Evolutionary conservation across 129 eudicot genomes (phyloP).

Genomic region (Rutidosis leptorrhynchoides): DNA sequence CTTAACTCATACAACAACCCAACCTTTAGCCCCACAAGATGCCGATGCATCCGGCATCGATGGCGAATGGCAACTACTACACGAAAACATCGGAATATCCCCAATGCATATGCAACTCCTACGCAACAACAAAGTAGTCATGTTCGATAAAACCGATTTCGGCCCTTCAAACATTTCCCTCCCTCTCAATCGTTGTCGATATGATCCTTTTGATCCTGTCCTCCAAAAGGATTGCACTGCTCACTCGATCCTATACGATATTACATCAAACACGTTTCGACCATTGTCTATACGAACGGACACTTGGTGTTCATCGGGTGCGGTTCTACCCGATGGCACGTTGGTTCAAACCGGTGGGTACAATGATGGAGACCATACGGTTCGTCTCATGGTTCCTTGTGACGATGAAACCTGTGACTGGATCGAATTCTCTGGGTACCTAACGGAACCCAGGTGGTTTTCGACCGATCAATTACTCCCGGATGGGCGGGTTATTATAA

Average conservation of each 20-base stretch:
- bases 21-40: constrained; percentile 32
- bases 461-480: constrained; percentile 75
- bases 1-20: constrained; percentile 15
- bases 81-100: constrained; percentile 56
- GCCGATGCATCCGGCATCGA: constrained; percentile 22
- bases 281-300: constrained; percentile 54
- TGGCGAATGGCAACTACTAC: constrained; percentile 64
- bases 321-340: constrained; percentile 63
- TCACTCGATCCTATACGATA: constrained; percentile 64
- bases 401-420: constrained; percentile 51
- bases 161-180: constrained; percentile 77
- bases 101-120: constrained; percentile 95
- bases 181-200: constrained; percentile 51
- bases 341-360: constrained; percentile 74
- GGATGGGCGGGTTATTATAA: constrained; percentile 57
- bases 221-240: constrained; percentile 70
- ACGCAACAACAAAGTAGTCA: constrained; percentile 70
- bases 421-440: constrained; percentile 49
- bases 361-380: constrained; percentile 72
- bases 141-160: constrained; percentile 69
- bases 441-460: constrained; percentile 66
- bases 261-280: constrained; percentile 41
- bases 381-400: constrained; percentile 55
- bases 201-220: constrained; percentile 45
- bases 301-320: constrained; percentile 87